phyloP scores from a whole-genome alignment of 1,284 basidiomycete genomes.

The Lignosus rhinocerotis region DNA sequence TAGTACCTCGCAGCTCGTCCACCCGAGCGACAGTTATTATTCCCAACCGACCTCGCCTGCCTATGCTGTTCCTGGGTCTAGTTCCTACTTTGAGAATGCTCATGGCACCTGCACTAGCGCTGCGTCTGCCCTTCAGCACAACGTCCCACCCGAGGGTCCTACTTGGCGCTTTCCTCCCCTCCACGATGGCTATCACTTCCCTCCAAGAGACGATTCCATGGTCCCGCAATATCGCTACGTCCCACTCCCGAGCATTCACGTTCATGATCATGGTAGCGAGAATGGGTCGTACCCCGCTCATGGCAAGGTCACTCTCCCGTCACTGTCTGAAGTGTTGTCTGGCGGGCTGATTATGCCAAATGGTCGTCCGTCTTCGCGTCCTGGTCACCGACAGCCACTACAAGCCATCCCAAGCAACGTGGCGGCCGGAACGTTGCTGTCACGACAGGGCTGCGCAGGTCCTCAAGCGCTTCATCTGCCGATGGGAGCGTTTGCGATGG shows the following conservation, averaged over 20 bases:
- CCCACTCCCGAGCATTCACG: constrained; percentile 14
- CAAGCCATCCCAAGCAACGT: constrained; percentile 3
- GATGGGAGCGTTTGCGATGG: neutral
- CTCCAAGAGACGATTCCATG: neutral
- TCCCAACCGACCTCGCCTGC: too few species aligned
- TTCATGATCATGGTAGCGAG: neutral
- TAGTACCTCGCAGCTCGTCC: neutral
- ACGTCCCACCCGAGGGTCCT: too few species aligned
- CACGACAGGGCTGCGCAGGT: neutral
- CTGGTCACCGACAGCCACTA: constrained; percentile 8
- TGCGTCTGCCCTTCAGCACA: too few species aligned
- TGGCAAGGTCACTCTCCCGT: constrained; percentile 15
- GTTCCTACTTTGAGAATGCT: too few species aligned
- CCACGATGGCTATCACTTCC: neutral
- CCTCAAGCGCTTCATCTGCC: neutral
- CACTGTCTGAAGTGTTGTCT: constrained; percentile 9
- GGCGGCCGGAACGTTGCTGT: too few species aligned
- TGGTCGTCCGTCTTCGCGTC: neutral
- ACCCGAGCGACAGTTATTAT: neutral
- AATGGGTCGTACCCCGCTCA: neutral
- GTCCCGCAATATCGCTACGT: neutral
- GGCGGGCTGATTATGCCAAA: constrained; percentile 2
- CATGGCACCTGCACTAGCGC: too few species aligned
- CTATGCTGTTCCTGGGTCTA: too few species aligned
- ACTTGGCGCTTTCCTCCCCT: neutral